Evolutionary conservation across 2,329 filamentous ascomycete species (phyloP).

Genomic region (Thermothelomyces thermophilus): DNA sequence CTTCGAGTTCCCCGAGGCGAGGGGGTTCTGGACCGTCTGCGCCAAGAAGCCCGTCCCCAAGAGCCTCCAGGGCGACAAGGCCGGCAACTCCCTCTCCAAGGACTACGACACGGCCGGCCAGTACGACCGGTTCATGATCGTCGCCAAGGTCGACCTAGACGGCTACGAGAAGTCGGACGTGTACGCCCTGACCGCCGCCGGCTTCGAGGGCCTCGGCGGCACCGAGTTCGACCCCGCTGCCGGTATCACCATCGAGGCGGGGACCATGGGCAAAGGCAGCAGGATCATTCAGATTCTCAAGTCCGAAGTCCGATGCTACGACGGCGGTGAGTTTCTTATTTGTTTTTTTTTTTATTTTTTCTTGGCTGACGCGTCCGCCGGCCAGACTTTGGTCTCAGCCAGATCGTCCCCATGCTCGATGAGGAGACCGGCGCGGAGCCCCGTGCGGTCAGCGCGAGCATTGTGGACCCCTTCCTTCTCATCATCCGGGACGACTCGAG

Average conservation of each 20-base stretch:
- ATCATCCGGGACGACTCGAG: constrained; percentile 79
- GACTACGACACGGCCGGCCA: constrained; percentile 55
- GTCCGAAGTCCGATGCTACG: constrained; percentile 83
- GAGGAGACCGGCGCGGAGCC: constrained; percentile 81
- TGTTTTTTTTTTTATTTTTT: neutral
- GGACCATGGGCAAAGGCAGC: constrained; percentile 71
- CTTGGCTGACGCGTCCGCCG: constrained; percentile 16
- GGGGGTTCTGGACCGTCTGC: constrained; percentile 74
- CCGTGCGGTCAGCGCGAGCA: constrained; percentile 70
- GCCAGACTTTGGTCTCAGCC: constrained; percentile 73
- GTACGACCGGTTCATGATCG: constrained; percentile 75
- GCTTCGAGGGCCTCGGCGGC: constrained; percentile 67
- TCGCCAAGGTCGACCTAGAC: constrained; percentile 63
- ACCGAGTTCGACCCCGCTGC: constrained; percentile 90
- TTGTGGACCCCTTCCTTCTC: constrained; percentile 79
- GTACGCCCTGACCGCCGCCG: constrained; percentile 65
- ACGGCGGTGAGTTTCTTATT: constrained; percentile 59
- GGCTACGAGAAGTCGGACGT: constrained; percentile 73
- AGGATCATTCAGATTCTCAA: constrained; percentile 83
- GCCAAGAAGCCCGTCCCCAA: constrained; percentile 62
- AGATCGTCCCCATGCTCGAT: constrained; percentile 89
- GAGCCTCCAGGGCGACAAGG: constrained; percentile 46
- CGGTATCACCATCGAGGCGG: constrained; percentile 79
- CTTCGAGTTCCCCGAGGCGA: constrained; percentile 65
- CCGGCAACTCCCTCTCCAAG: constrained; percentile 42